Evolutionary conservation across 2,329 filamentous ascomycete genomes (phyloP).

Genomic region (Myriosclerotinia duriaeana): DNA sequence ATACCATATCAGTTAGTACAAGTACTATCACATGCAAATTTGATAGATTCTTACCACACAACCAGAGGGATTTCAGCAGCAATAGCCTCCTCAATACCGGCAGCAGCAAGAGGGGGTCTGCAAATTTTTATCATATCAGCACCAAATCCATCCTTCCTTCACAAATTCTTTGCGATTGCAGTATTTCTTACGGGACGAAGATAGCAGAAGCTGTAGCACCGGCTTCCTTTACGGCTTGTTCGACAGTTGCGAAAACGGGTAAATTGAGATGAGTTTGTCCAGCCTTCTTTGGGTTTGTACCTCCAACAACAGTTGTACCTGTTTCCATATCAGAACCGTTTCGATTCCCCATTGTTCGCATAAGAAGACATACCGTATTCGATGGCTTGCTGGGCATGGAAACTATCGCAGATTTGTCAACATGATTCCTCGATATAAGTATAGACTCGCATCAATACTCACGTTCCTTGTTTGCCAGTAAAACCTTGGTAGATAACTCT

Average conservation of each 20-base stretch:
- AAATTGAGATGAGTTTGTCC: slow-evolving; percentile 84
- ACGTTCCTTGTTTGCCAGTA: slow-evolving; percentile 95
- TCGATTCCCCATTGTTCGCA: slow-evolving; percentile 21
- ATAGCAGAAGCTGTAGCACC: slow-evolving; percentile 90
- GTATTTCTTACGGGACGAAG: slow-evolving; percentile 76
- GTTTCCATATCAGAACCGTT: slow-evolving; percentile 38
- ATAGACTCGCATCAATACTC: slow-evolving; percentile 45
- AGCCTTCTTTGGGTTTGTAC: slow-evolving; percentile 99
- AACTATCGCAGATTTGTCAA: slow-evolving; percentile 57
- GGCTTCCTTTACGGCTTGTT: slow-evolving; percentile 84
- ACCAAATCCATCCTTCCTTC: slow-evolving; percentile 7
- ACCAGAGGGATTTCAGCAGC: slow-evolving; percentile 89
- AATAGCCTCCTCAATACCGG: slow-evolving; percentile 95
- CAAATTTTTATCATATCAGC: slow-evolving; percentile 38
- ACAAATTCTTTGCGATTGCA: slow-evolving; percentile 19
- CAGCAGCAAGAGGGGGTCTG: slow-evolving; percentile 86
- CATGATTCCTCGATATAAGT: slow-evolving; percentile 19
- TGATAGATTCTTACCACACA: slow-evolving; percentile 62
- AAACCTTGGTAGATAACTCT: slow-evolving; percentile 97
- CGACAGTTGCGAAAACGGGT: slow-evolving; percentile 89
- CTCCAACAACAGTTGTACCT: slow-evolving; percentile 97
- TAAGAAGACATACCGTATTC: slow-evolving; percentile 74
- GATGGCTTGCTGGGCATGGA: slow-evolving; percentile 96
- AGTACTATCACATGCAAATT: slow-evolving; percentile 28
- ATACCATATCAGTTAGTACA: slow-evolving; percentile 28